phyloP scores from a whole-genome alignment of 2,329 filamentous ascomycete genomes.

The Trichophyton verrucosum region DNA sequence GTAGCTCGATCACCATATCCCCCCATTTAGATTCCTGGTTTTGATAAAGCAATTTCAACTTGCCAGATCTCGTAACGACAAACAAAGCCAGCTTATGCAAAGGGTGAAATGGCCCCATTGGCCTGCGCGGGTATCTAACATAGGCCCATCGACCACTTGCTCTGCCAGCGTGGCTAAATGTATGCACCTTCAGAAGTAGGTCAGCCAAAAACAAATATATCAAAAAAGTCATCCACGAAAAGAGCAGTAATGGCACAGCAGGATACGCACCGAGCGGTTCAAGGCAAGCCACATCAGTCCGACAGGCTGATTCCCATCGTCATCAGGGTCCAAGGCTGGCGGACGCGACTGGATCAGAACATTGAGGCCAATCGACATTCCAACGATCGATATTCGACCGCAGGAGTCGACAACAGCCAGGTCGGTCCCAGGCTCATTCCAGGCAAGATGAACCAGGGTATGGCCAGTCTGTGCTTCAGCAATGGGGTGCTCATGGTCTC shows the following conservation, averaged over 20 bases:
- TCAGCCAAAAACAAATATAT: constrained; percentile 7
- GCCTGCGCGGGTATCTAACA: constrained; percentile 52
- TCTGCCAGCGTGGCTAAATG: constrained; percentile 50
- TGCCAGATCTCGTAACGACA: constrained; percentile 61
- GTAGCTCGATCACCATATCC: constrained; percentile 61
- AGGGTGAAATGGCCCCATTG: constrained; percentile 57
- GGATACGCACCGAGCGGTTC: constrained; percentile 36
- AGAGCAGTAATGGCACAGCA: neutral
- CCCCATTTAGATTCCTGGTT: constrained; percentile 61
- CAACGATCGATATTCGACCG: constrained; percentile 64
- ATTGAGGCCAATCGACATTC: constrained; percentile 60
- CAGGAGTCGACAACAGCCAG: constrained; percentile 70
- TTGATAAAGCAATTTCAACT: constrained; percentile 64
- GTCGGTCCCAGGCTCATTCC: constrained; percentile 66
- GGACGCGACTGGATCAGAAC: constrained; percentile 50
- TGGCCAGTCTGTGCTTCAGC: constrained; percentile 50
- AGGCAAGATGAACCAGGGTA: constrained; percentile 66
- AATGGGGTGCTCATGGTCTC: constrained; percentile 52
- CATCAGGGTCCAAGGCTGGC: constrained; percentile 54
- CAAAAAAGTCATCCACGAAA: neutral
- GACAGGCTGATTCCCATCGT: constrained; percentile 65
- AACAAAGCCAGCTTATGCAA: constrained; percentile 60
- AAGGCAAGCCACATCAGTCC: constrained; percentile 72
- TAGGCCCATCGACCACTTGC: constrained; percentile 55
- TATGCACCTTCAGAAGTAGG: constrained; percentile 24